Base-by-base conservation (phyloP, 2,329 filamentous ascomycete genomes). In the Sporothrix luriei region DNA sequence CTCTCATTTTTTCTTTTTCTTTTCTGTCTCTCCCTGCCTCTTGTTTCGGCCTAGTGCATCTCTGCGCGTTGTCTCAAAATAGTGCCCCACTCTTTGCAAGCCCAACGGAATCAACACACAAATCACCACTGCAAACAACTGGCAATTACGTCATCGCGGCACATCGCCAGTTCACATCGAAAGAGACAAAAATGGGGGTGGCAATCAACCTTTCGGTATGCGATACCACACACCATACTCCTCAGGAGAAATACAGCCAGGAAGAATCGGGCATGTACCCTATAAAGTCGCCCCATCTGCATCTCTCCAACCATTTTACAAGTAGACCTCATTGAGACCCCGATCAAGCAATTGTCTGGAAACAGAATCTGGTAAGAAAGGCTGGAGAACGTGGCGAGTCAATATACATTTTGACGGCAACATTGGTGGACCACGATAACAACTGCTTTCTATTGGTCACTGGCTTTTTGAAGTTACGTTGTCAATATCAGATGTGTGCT, bases 91-190 rank as follows among this genome's bases (percentile, higher is more conserved):
- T 33, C n/a, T 57, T 40, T 62, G 3, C 9, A 4, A 14, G 21
- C 14, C 57, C 57, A 62, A 62, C 46, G 40, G 21, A 43, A 62
- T 9, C 33, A 62, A 10, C 57, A 43, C 33, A 26, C 9, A 61
- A n/a, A 21, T 16, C 40, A 26, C 21, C 5, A 21, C 29, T 14
- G 7, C 16, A 43, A 16, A 46, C n/a, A 46, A 46, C 16, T 46
- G 40, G 21, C 38, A 13, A 19, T 38, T 62, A 62, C 57, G 57
- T 62, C 57, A 62, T 62, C 21, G 19, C 24, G 5, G 38, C 21
- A 38, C 13, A 62, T 62, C 57, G 57, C 33, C 38, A 33, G n/a
- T 24, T 16, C 4, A n/a, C 33, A 19, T 48, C 5, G 46, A 3
- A 13, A 33, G 11, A 38, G 9, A 57, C 11, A 55, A 19, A 43